These are phyloP conservation scores for Lumnitzera racemosa DNA, from an alignment of 345 rosid species.

Conservation along the genomic window DNA sequence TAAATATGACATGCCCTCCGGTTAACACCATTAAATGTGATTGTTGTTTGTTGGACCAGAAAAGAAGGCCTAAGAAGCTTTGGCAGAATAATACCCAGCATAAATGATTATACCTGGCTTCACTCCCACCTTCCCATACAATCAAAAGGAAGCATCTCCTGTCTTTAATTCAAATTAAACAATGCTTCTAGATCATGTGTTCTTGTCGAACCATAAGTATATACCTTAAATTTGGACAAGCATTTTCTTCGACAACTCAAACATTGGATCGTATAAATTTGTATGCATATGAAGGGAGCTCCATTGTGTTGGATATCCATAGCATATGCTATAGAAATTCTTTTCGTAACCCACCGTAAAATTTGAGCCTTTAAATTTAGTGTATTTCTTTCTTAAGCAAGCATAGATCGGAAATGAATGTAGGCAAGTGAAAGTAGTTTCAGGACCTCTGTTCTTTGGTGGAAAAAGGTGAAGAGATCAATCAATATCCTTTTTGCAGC, in stretches of 20 bases:
- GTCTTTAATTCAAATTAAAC: too few relatives aligned
- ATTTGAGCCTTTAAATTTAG: constrained; percentile 6
- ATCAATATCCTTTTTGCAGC: neutral
- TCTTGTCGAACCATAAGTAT: too few relatives aligned
- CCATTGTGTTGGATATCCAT: constrained; percentile 29
- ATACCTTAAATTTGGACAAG: neutral
- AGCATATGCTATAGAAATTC: constrained; percentile 36
- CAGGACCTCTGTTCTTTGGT: constrained; percentile 62
- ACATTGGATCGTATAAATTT: constrained; percentile 14
- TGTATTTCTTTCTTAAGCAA: neutral
- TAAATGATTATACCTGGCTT: too few relatives aligned
- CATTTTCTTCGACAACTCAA: neutral
- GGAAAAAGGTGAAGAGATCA: constrained; percentile 10
- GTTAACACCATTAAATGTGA: too few relatives aligned
- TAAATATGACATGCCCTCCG: too few relatives aligned
- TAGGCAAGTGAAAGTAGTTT: constrained; percentile 22
- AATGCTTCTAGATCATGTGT: too few relatives aligned
- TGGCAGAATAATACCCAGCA: too few relatives aligned
- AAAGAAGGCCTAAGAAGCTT: too few relatives aligned
- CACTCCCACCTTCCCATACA: too few relatives aligned
- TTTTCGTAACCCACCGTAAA: neutral
- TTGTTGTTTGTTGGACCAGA: too few relatives aligned
- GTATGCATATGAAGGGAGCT: constrained; percentile 24
- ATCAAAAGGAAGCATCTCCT: too few relatives aligned
- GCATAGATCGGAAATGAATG: neutral